Conservation (phyloP, 2,329 filamentous ascomycete species). For the Emergomyces africanus region DNA sequence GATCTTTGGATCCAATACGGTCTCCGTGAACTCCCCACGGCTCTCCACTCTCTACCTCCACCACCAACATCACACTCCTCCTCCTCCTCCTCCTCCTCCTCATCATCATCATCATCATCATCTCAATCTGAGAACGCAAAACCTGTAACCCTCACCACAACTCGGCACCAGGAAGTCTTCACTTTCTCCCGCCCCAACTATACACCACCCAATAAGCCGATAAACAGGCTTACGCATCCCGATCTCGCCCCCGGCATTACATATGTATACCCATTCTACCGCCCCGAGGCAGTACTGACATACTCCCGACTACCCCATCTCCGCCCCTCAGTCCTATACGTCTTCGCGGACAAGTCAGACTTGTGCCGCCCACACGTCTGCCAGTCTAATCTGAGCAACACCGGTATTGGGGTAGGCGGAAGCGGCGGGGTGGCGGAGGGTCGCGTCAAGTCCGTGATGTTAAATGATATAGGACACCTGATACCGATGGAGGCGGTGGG, state of each 20-base stretch:
- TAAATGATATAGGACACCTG: slow-evolving; percentile 60
- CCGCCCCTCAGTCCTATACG: slow-evolving; percentile 35
- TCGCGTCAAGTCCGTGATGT: slow-evolving; percentile 51
- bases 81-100: slow-evolving; percentile 28
- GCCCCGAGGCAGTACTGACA: slow-evolving; percentile 27
- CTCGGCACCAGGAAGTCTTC: slow-evolving; percentile 73
- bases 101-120: slow-evolving; percentile 65
- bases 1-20: slow-evolving; percentile 61
- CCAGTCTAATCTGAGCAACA: slow-evolving; percentile 29
- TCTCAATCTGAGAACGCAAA: slow-evolving; percentile 26
- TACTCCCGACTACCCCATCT: slow-evolving; percentile 30
- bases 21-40: slow-evolving; percentile 59
- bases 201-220: slow-evolving; percentile 37
- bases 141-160: slow-evolving; percentile 58
- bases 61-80: slow-evolving; percentile 30
- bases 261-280: slow-evolving; percentile 31
- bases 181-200: slow-evolving; percentile 37
- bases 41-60: slow-evolving; percentile 21
- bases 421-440: slow-evolving; percentile 49
- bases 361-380: slow-evolving; percentile 27
- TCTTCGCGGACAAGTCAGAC: slow-evolving; percentile 32
- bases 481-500: slow-evolving; percentile 68
- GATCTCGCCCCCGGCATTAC: slow-evolving; percentile 30
- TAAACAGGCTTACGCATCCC: slow-evolving; percentile 31
- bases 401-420: slow-evolving; percentile 28